These are phyloP conservation scores for Skeletonema potamos DNA, from an alignment of 108 stramenopile species.

Conservation along the genomic window DNA sequence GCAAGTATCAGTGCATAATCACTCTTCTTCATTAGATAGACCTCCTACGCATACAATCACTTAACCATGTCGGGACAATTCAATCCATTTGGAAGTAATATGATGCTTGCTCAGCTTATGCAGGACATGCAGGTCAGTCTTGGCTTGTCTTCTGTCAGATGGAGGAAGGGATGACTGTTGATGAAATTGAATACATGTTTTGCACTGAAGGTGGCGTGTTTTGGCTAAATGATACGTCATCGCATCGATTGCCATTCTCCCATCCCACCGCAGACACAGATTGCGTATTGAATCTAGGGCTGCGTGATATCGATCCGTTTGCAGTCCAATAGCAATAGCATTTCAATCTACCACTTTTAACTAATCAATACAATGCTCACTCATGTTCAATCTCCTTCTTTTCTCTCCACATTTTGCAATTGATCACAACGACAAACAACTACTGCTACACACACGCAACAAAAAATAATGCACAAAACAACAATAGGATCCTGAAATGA, in stretches of 20 bases:
- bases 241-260: no score
- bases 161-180: not conserved
- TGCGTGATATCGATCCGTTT: not conserved
- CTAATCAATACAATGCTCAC: not conserved
- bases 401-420: not conserved
- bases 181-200: not conserved
- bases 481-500: conserved; percentile 87
- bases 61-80: not conserved
- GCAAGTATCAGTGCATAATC: no score
- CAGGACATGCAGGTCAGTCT: conserved; percentile 81
- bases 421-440: not conserved
- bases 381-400: not conserved
- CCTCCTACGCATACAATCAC: not conserved
- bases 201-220: no score
- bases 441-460: not conserved
- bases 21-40: not conserved
- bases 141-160: conserved; percentile 1
- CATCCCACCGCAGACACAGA: no score
- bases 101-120: conserved; percentile 87
- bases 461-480: not conserved
- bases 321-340: no score
- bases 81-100: conserved; percentile 48
- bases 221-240: no score
- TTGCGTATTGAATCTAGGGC: not conserved
- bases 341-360: no score